These are phyloP conservation scores for Dactylella cylindrospora DNA, from an alignment of 2,329 filamentous ascomycete genomes.

Conservation along the genomic window DNA sequence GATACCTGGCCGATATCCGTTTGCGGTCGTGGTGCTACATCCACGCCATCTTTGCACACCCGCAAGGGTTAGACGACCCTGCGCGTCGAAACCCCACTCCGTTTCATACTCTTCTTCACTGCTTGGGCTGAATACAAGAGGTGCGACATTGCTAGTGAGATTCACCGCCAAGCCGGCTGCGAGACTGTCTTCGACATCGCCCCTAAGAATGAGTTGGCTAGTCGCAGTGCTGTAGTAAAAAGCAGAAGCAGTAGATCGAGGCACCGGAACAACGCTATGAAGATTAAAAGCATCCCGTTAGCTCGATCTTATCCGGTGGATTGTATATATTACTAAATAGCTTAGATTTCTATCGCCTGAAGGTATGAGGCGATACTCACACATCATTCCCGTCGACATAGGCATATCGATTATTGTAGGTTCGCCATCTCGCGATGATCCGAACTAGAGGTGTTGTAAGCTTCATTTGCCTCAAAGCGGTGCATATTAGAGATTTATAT, in stretches of 20 bases:
- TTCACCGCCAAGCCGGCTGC: conserved; percentile 19
- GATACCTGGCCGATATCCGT: conserved; percentile 18
- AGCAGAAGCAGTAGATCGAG: conserved; percentile 1
- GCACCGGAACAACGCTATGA: conserved; percentile 15
- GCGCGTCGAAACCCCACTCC: conserved; percentile 7
- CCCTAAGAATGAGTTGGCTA: conserved; percentile 21
- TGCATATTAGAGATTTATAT: too few relatives aligned
- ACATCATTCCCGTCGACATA: conserved; percentile 16
- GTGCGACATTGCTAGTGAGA: conserved; percentile 26
- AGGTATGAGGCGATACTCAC: conserved; percentile 5
- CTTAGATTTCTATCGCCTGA: too few relatives aligned
- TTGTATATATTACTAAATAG: too few relatives aligned
- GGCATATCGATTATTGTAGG: conserved; percentile 32
- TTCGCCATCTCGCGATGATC: conserved; percentile 26
- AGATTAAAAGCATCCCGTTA: neutral
- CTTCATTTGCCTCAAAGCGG: too few relatives aligned
- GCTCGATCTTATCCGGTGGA: too few relatives aligned
- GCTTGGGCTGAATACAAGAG: conserved; percentile 20
- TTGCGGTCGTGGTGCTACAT: conserved; percentile 18
- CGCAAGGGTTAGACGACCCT: conserved; percentile 15
- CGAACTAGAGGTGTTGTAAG: too few relatives aligned
- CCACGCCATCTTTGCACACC: conserved; percentile 17
- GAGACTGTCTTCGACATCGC: neutral
- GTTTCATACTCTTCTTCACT: conserved; percentile 26
- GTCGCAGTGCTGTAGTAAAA: conserved; percentile 34